A percentile compares a stretch with the other conserved stretches of the same genome.
These are phyloP conservation scores for Candida patagonica DNA, from an alignment of 805 yeast genomes.

Conservation along the genomic window DNA sequence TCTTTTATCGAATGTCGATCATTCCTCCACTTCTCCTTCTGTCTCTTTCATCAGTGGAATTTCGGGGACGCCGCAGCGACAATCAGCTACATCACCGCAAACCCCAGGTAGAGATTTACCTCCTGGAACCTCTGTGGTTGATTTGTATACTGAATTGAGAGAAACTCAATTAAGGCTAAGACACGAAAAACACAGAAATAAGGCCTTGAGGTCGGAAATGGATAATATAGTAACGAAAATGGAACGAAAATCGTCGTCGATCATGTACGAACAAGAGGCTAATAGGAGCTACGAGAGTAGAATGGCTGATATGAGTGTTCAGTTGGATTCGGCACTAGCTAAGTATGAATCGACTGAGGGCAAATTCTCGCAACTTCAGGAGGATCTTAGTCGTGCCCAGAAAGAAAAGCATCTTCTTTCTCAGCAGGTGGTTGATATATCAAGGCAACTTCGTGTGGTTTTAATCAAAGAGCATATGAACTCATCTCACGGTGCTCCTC, in stretches of 20 bases:
- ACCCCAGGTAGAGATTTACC: slow-evolving; percentile 6
- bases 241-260: slow-evolving; percentile 67
- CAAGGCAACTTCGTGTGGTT: slow-evolving; percentile 71
- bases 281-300: slow-evolving; percentile 48
- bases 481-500: slow-evolving; percentile 48
- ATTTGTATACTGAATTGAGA: slow-evolving; percentile 55
- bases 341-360: slow-evolving; percentile 30
- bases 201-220: slow-evolving; percentile 59
- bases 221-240: slow-evolving; percentile 65
- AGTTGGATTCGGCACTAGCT: slow-evolving; percentile 35
- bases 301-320: slow-evolving; percentile 42
- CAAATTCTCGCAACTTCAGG: slow-evolving; percentile 24
- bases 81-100: slow-evolving; percentile 7
- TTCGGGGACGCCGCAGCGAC: slow-evolving; percentile 16
- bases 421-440: slow-evolving; percentile 59
- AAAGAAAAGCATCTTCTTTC: slow-evolving; percentile 41
- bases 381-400: slow-evolving; percentile 34
- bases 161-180: slow-evolving; percentile 56
- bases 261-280: slow-evolving; percentile 56
- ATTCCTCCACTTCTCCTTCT: slow-evolving; percentile 13
- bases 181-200: slow-evolving; percentile 63
- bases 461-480: slow-evolving; percentile 51
- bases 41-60: slow-evolving; percentile 12
- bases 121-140: slow-evolving; percentile 46
- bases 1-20: slow-evolving; percentile 9